A percentile compares a stretch with the other conserved stretches of the same genome.
These are phyloP conservation scores for Fonsecaea multimorphosa DNA, from an alignment of 2,329 filamentous ascomycete genomes.

Conservation along the genomic window DNA sequence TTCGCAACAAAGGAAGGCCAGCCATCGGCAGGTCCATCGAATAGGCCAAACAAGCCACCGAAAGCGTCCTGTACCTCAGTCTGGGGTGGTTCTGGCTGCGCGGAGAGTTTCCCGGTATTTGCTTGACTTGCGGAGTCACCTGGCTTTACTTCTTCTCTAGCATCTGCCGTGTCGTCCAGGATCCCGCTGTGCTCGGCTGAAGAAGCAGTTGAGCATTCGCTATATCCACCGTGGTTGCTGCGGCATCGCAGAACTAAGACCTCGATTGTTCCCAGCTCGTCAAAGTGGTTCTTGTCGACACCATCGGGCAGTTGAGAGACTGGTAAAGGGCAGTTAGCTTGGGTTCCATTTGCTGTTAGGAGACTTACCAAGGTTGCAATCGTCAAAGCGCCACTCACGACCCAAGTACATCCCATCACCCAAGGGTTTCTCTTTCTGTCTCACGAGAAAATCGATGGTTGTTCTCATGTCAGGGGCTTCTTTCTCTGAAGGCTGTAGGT, in stretches of 20 bases:
- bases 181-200: slow-evolving; percentile 37
- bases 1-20: slow-evolving; percentile 6
- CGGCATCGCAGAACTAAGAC: slow-evolving; percentile 43
- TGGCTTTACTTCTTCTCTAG: slow-evolving; percentile 19
- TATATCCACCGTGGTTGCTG: slow-evolving; percentile 20
- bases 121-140: slow-evolving; percentile 28
- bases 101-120: neutral
- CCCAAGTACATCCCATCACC: slow-evolving; percentile 56
- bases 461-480: slow-evolving; percentile 43
- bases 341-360: neutral
- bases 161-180: slow-evolving; percentile 22
- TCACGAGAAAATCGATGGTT: slow-evolving; percentile 57
- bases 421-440: slow-evolving; percentile 61
- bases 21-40: slow-evolving; percentile 33
- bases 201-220: slow-evolving; percentile 24
- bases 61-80: slow-evolving; percentile 10
- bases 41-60: slow-evolving; percentile 25
- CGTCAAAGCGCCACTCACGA: slow-evolving; percentile 60
- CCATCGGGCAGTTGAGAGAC: slow-evolving; percentile 31
- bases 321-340: slow-evolving; percentile 19
- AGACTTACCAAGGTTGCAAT: slow-evolving; percentile 54
- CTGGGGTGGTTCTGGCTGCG: neutral
- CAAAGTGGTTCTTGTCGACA: slow-evolving; percentile 37
- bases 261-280: slow-evolving; percentile 43
- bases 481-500: slow-evolving; percentile 46